phyloP scores from a whole-genome alignment of 306 rosid genomes.

The Abrus pulchellus region DNA sequence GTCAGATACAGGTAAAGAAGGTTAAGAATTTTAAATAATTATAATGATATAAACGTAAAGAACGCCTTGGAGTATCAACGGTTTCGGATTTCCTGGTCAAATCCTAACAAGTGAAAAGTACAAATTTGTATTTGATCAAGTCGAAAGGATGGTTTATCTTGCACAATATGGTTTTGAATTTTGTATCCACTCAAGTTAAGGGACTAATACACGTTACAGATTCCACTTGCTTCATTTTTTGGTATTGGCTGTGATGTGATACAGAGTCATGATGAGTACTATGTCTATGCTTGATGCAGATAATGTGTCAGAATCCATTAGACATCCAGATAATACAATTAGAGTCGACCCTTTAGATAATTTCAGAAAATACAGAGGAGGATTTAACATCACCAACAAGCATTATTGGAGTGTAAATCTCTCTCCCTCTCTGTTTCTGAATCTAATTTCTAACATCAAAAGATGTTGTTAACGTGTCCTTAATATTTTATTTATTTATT shows the following conservation, averaged over 20 bases:
- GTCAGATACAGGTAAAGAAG: not conserved
- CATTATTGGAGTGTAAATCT: conserved; percentile 87
- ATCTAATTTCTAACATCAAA: conserved; percentile 4
- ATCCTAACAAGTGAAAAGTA: not conserved
- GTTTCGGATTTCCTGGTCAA: not conserved
- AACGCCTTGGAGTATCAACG: not conserved
- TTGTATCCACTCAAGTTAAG: conserved; percentile 4
- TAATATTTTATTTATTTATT: not conserved
- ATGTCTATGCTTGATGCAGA: conserved; percentile 52
- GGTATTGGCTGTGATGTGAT: conserved; percentile 12
- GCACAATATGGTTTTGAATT: conserved; percentile 1
- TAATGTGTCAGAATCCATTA: conserved; percentile 46
- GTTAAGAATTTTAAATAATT: not conserved
- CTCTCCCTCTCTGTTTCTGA: conserved; percentile 24
- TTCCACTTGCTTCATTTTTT: not conserved
- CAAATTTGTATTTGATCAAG: conserved; percentile 17
- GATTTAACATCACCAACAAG: conserved; percentile 80
- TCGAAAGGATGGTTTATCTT: conserved; percentile 11
- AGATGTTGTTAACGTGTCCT: conserved; percentile 34
- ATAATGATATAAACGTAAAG: not conserved
- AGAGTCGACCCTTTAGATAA: conserved; percentile 76
- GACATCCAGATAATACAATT: conserved; percentile 57
- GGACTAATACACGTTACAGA: not conserved
- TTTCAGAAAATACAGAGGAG: conserved; percentile 76
- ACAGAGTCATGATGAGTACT: conserved; percentile 10